Base-by-base conservation (phyloP, 192 early-diverging fungal genomes). In the Entomortierella beljakovae region DNA sequence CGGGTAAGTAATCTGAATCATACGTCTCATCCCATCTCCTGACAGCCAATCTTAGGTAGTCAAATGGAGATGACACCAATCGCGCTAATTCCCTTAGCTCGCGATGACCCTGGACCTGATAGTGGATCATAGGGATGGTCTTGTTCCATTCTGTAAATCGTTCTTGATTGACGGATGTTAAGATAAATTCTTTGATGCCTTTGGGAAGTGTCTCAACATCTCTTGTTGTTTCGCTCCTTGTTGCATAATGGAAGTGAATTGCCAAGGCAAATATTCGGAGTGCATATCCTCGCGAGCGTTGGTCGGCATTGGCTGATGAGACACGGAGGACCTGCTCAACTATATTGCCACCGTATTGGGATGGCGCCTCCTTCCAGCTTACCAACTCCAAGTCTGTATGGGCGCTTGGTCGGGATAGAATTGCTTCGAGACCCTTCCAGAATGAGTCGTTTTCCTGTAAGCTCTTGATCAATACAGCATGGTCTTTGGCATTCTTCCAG, bases 401-500 rank as follows among this genome's bases (percentile, higher is more conserved):
- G 40, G 48, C 42, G 35, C 60, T 61, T 35, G 54, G 61, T 43
- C 57, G 33, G 9, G 20, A 76, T 28, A 64, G 83, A 43, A 88
- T 76, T 31, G 64, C 57, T 7, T 55, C 64, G 2, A 88, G 57
- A 29, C 54, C 71, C 23, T 75, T 61, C 87, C 87, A 88, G 29
- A 88, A 75, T 10, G 51, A 49, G 13, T 72, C 70, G 29, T 86
- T 76, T 23, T 70, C 80, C 26, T 82, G 80, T 33, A 75, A 49
- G 33, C 62, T 57, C 61, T 80, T 71, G 51, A 84, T 61, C 40
- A 76, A 37, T 18, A 76, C 51, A 40, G 69, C 74, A 50, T 81
- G 82, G 55, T 84, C 81, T 33, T 75, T 68, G 11, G 83, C 80
- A 16, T 80, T 84, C 43, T 83, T 56, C 83, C 83, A 88, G 28